phyloP scores from a whole-genome alignment of 306 rosid genomes.

The Ochetophila trinervis region DNA sequence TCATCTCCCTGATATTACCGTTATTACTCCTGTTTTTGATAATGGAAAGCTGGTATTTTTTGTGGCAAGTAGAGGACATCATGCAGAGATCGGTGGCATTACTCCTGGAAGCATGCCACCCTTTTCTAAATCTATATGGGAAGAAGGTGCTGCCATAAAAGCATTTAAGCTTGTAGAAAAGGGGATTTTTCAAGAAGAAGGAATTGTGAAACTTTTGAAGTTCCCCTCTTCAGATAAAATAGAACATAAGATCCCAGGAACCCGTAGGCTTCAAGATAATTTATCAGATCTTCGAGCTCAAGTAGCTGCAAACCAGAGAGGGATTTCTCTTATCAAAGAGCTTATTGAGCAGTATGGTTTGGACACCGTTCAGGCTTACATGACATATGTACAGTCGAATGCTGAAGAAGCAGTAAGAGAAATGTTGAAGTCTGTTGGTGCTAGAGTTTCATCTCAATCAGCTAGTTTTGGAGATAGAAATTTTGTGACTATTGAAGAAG shows the following conservation, averaged over 20 bases:
- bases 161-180: constrained; percentile 86
- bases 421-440: constrained; percentile 77
- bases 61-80: constrained; percentile 94
- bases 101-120: constrained; percentile 99
- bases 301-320: constrained; percentile 94
- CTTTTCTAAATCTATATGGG: constrained; percentile 83
- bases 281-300: constrained; percentile 90
- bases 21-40: constrained; percentile 81
- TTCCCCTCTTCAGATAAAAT: constrained; percentile 51
- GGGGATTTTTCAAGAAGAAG: constrained; percentile 80
- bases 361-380: constrained; percentile 85
- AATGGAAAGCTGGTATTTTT: constrained; percentile 68
- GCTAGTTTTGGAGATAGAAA: constrained; percentile 22
- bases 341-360: constrained; percentile 85
- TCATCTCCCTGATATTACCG: constrained; percentile 97
- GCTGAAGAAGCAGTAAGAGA: constrained; percentile 94
- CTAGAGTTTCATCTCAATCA: constrained; percentile 49
- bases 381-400: constrained; percentile 82
- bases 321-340: constrained; percentile 71
- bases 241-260: constrained; percentile 59
- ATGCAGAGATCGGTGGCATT: constrained; percentile 87
- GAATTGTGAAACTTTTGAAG: constrained; percentile 62
- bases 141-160: constrained; percentile 92
- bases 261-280: constrained; percentile 87
- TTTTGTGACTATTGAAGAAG: constrained; percentile 60